These are phyloP conservation scores for Backusella luteola DNA, from an alignment of 192 early-diverging fungal genomes.

Conservation along the genomic window DNA sequence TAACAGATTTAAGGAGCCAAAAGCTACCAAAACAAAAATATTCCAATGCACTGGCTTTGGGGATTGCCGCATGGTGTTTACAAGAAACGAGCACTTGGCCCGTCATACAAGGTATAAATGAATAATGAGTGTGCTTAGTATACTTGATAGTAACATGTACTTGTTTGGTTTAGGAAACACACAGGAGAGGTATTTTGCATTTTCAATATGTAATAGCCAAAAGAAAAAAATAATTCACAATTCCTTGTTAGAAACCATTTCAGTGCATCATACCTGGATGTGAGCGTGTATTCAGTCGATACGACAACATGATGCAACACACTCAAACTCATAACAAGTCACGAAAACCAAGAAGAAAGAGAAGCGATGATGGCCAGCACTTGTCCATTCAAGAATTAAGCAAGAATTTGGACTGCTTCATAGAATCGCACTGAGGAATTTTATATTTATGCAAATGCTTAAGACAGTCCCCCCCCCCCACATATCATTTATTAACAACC, in stretches of 20 bases:
- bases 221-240: not conserved
- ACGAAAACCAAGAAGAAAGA: not conserved
- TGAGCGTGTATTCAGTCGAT: slow-evolving; percentile 68
- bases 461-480: too few species aligned
- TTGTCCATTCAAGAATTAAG: not conserved
- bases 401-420: not conserved
- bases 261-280: slow-evolving; percentile 63
- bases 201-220: not conserved
- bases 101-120: slow-evolving; percentile 41
- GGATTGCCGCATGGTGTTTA: slow-evolving; percentile 49
- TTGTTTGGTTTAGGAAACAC: slow-evolving; percentile 19
- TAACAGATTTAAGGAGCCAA: not conserved
- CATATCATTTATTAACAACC: not conserved
- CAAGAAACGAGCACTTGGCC: slow-evolving; percentile 43
- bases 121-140: not conserved
- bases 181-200: slow-evolving; percentile 30
- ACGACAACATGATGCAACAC: slow-evolving; percentile 80
- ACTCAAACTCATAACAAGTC: slow-evolving; percentile 55
- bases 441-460: not conserved
- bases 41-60: slow-evolving; percentile 51
- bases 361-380: not conserved
- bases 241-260: slow-evolving; percentile 59
- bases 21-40: slow-evolving; percentile 21
- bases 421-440: not conserved
- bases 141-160: not conserved